Base-by-base conservation (phyloP, 2,329 filamentous ascomycete genomes). In the Colletotrichum zoysiae region DNA sequence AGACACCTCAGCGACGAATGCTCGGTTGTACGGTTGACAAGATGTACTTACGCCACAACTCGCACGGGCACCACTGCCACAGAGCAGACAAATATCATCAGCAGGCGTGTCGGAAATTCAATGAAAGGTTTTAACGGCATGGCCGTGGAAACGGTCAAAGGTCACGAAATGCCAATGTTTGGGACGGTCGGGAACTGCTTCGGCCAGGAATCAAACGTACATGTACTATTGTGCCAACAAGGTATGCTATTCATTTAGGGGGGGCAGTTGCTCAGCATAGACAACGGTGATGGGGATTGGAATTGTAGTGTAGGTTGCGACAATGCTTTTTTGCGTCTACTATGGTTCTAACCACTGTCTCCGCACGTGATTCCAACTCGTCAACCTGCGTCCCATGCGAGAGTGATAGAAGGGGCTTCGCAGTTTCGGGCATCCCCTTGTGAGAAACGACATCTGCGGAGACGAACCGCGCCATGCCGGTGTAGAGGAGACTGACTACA, bases 191-290 rank as follows among this genome's bases (percentile, higher is more conserved):
- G 73, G 77, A 67, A 76, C 70, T 76, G 55, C 51, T 50, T 60
- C 65, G 74, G 33, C 71, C 78, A 75, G 75, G 77, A 77, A 76
- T 74, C 64, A 74, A 74, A 78, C 75, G 81, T 81, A 82, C 81
- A 81, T 86, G 85, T 87, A 87, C 82, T 86, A 84, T 86, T 86
- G 81, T 85, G 80, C 81, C 81, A 83, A 67, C 82, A 81, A 72
- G 60, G 70, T 60, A 72, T 78, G 81, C 79, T 82, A 83, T 81
- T 77, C 78, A 78, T 79, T 78, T 76, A 77, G 78, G 66, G 78
- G 66, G 56, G 66, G 79, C 78, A 77, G 78, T 78, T 81, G 81
- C 81, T 84, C 80, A 82, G 84, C 80, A 86, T 86, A 86, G 84
- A 86, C 48, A 35, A 44, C 78, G 79, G 79, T 80, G 79, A 81